Conservation (phyloP, 345 rosid genomes). For the Aquilaria yunnanensis region DNA sequence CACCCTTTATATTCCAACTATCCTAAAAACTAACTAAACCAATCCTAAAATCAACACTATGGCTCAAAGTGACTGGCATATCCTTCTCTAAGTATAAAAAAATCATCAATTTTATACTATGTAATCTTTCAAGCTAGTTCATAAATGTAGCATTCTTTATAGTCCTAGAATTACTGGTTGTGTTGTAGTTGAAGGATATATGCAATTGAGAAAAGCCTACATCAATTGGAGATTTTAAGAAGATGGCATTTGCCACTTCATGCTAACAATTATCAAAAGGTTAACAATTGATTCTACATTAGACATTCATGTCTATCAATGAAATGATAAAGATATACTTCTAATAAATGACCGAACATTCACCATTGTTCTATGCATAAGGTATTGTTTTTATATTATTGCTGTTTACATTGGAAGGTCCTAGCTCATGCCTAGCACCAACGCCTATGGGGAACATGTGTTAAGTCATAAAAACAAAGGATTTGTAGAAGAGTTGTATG, state of each 20-base stretch:
- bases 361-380: conserved; percentile 33
- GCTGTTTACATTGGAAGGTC: conserved; percentile 29
- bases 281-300: no score
- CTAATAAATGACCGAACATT: background rate
- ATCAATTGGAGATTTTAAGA: conserved; percentile 36
- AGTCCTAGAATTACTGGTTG: conserved; percentile 18
- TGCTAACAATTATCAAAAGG: conserved; percentile 3
- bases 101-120: conserved; percentile 33
- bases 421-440: conserved; percentile 40
- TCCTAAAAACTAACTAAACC: no score
- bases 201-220: conserved; percentile 38
- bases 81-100: conserved; percentile 39
- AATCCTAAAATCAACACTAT: conserved; percentile 7
- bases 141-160: conserved; percentile 34
- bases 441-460: conserved; percentile 24
- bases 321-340: no score
- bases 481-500: conserved; percentile 11
- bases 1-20: no score
- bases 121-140: conserved; percentile 49
- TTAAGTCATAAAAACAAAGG: conserved; percentile 15
- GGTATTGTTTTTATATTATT: conserved; percentile 27
- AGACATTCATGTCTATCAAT: background rate
- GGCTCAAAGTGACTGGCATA: conserved; percentile 53
- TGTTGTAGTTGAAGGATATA: conserved; percentile 18
- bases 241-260: conserved; percentile 29